These are phyloP conservation scores for Fusarium sp. DNA, from an alignment of 2,329 filamentous ascomycete genomes.

Conservation along the genomic window DNA sequence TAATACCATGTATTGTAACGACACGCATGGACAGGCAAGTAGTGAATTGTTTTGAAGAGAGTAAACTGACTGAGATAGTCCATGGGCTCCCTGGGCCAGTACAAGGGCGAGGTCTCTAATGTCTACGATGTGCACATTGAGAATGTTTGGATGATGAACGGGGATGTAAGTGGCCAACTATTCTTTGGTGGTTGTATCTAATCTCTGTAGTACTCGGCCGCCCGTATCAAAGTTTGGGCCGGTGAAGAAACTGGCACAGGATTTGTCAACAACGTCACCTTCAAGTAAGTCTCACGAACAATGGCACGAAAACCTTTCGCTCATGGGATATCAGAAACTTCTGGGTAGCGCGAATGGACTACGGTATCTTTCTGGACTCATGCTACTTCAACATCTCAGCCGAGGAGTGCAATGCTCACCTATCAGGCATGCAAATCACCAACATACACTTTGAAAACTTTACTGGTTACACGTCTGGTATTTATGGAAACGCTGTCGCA, in stretches of 20 bases:
- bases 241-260: slow-evolving; percentile 66
- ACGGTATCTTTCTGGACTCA: slow-evolving; percentile 66
- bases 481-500: slow-evolving; percentile 63
- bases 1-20: slow-evolving; percentile 68
- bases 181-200: accelerated
- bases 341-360: slow-evolving; percentile 66
- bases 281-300: slow-evolving; percentile 42
- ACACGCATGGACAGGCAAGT: slow-evolving; percentile 51
- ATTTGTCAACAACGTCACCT: slow-evolving; percentile 69
- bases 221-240: slow-evolving; percentile 70
- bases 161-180: slow-evolving; percentile 37
- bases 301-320: accelerated
- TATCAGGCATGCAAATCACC: slow-evolving; percentile 66
- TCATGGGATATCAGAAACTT: slow-evolving; percentile 54
- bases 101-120: slow-evolving; percentile 61
- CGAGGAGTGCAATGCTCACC: slow-evolving; percentile 60
- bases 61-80: not conserved
- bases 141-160: slow-evolving; percentile 64
- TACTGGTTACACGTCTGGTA: slow-evolving; percentile 64
- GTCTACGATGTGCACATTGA: slow-evolving; percentile 67
- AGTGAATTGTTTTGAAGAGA: accelerated
- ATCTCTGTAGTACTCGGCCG: slow-evolving; percentile 53
- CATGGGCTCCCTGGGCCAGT: slow-evolving; percentile 68
- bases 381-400: slow-evolving; percentile 67
- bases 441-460: slow-evolving; percentile 69